Evolutionary conservation across 192 early-diverging fungal genomes (phyloP).

Genomic region (Coemansia erecta): DNA sequence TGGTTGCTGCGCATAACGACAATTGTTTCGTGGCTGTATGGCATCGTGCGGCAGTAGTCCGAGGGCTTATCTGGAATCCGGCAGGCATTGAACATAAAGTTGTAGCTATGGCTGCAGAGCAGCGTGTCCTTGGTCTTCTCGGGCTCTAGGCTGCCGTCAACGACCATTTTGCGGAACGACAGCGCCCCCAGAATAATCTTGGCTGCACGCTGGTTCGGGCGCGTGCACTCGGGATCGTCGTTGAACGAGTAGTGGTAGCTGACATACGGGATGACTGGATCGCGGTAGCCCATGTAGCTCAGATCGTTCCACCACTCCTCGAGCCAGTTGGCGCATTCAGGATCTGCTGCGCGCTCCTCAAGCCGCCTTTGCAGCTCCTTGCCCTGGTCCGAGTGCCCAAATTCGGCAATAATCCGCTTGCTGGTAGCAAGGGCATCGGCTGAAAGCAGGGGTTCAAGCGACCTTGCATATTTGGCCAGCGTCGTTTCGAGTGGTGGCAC

Average conservation of each 20-base stretch:
- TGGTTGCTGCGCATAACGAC: conserved; percentile 85
- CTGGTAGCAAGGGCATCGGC: conserved; percentile 68
- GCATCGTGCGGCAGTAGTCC: conserved; percentile 70
- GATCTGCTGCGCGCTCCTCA: conserved; percentile 63
- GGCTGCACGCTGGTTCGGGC: conserved; percentile 81
- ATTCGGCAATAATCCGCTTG: conserved; percentile 65
- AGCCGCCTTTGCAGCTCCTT: conserved; percentile 81
- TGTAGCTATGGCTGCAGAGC: conserved; percentile 87
- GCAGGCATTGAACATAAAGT: conserved; percentile 96
- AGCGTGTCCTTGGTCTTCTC: conserved; percentile 73
- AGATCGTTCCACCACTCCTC: conserved; percentile 98
- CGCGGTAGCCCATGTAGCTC: conserved; percentile 91
- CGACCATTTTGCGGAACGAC: conserved; percentile 76
- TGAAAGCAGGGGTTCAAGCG: conserved; percentile 68
- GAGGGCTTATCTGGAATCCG: conserved; percentile 86
- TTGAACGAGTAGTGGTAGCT: conserved; percentile 94
- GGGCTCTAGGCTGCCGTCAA: conserved; percentile 72
- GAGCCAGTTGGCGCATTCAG: conserved; percentile 79
- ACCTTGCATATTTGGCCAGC: conserved; percentile 72
- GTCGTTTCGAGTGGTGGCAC: conserved; percentile 83
- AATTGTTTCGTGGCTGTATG: conserved; percentile 77
- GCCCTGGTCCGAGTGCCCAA: conserved; percentile 72
- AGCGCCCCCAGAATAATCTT: conserved; percentile 79
- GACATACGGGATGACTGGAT: conserved; percentile 95
- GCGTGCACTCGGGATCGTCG: conserved; percentile 74